These are phyloP conservation scores for Globisporangium nodosum DNA, from an alignment of 352 stramenopile species.

Conservation along the genomic window DNA sequence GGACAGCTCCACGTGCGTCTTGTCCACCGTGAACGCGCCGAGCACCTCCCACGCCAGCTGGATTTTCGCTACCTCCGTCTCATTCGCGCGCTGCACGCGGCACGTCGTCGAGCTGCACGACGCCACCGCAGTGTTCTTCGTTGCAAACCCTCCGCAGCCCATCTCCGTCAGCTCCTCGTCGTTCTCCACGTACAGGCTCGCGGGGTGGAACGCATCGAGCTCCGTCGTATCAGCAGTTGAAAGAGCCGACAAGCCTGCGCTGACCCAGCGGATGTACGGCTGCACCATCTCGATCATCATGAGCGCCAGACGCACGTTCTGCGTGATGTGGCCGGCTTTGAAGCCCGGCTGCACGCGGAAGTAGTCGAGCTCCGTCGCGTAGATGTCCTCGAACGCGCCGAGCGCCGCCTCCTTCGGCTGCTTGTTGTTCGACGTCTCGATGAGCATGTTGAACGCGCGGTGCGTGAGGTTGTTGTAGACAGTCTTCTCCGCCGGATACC, in stretches of 20 bases:
- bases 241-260: conserved; percentile 11
- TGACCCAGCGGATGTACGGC: conserved; percentile 88
- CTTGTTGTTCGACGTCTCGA: conserved; percentile 95
- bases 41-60: conserved; percentile 79
- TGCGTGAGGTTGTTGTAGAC: conserved; percentile 92
- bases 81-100: conserved; percentile 16
- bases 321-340: conserved; percentile 90
- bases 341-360: conserved; percentile 26
- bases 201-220: conserved; percentile 32
- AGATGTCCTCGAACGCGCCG: conserved; percentile 67
- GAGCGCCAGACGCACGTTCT: conserved; percentile 94
- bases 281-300: conserved; percentile 94
- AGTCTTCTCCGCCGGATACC: conserved; percentile 89
- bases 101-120: conserved; percentile 45
- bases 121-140: conserved; percentile 31
- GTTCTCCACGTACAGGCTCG: conserved; percentile 36
- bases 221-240: conserved; percentile 1
- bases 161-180: conserved; percentile 39
- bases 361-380: conserved; percentile 61
- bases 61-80: conserved; percentile 32
- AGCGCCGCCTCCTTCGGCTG: conserved; percentile 61
- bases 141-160: conserved; percentile 38
- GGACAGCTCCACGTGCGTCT: conserved; percentile 63
- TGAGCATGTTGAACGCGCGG: conserved; percentile 94
- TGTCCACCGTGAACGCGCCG: conserved; percentile 66